These are phyloP conservation scores for Cladobotryum mycophilum DNA, from an alignment of 2,329 filamentous ascomycete genomes.

Conservation along the genomic window DNA sequence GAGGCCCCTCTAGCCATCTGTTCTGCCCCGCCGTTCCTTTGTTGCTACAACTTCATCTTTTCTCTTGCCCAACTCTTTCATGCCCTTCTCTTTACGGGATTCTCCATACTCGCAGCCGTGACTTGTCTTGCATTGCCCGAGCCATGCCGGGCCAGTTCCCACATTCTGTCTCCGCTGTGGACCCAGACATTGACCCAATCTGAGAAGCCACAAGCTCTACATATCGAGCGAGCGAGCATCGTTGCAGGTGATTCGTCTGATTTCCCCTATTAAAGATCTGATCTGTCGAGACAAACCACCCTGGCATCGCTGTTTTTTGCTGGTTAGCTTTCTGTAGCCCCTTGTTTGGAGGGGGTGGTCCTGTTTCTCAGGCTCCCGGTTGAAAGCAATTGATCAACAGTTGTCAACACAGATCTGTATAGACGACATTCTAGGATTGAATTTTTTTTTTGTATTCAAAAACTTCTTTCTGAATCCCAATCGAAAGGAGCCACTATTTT, in stretches of 20 bases:
- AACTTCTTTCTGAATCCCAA: conserved; percentile 1
- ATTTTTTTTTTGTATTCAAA: background rate
- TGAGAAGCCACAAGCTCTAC: conserved; percentile 8
- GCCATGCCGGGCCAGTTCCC: conserved; percentile 11
- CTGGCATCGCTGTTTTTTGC: conserved; percentile 3
- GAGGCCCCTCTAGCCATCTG: conserved; percentile 9
- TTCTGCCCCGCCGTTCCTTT: conserved; percentile 11
- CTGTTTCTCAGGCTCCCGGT: background rate
- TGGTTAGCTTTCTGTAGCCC: background rate
- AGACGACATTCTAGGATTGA: conserved; percentile 1
- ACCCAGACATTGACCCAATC: conserved; percentile 9
- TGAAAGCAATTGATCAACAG: conserved; percentile 2
- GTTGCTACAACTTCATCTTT: conserved; percentile 11
- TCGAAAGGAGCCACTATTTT: conserved; percentile 3
- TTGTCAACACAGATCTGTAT: conserved; percentile 1
- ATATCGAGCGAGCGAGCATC: conserved; percentile 9
- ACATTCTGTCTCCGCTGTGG: conserved; percentile 11
- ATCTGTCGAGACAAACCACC: conserved; percentile 7
- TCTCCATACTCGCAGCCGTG: conserved; percentile 7
- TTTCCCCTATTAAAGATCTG: conserved; percentile 10
- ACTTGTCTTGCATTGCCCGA: conserved; percentile 1
- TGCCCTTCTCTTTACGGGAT: conserved; percentile 4
- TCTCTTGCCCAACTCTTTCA: conserved; percentile 7
- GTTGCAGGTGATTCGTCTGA: conserved; percentile 10
- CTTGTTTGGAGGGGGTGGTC: conserved; percentile 2